Percentiles rank a stretch among this genome's conserved stretches.
phyloP scores from a whole-genome alignment of 2,329 filamentous ascomycete species.

The Aspergillus viridinutans region DNA sequence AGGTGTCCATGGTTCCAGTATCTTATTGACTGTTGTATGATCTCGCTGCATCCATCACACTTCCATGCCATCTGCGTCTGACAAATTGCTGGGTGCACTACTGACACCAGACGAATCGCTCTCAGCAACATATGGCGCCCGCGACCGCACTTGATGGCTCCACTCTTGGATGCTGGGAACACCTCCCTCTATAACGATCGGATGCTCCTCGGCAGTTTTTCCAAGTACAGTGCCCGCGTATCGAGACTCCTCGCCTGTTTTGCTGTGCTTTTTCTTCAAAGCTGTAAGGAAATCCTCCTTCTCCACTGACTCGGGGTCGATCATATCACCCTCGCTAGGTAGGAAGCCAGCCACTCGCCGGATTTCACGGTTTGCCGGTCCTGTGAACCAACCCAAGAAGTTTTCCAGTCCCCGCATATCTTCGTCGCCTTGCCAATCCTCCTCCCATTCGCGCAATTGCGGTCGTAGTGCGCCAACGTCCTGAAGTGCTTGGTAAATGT shows the following conservation, averaged over 20 bases:
- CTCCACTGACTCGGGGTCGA: constrained; percentile 49
- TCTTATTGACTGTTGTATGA: neutral
- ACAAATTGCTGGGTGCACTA: constrained; percentile 38
- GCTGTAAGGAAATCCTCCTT: constrained; percentile 69
- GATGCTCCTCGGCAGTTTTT: constrained; percentile 64
- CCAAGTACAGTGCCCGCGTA: constrained; percentile 83
- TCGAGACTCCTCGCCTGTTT: constrained; percentile 79
- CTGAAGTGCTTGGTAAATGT: constrained; percentile 80
- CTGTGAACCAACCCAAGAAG: constrained; percentile 75
- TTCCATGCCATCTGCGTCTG: constrained; percentile 35
- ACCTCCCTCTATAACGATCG: constrained; percentile 75
- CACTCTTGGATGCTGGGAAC: constrained; percentile 65
- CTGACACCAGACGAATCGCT: constrained; percentile 37
- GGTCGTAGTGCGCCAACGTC: constrained; percentile 73
- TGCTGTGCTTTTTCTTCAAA: constrained; percentile 89
- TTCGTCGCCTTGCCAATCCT: constrained; percentile 66
- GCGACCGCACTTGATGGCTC: constrained; percentile 40
- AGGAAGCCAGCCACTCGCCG: constrained; percentile 73
- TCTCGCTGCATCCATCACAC: constrained; percentile 20
- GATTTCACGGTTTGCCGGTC: constrained; percentile 73
- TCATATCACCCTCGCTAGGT: constrained; percentile 50
- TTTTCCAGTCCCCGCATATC: constrained; percentile 72
- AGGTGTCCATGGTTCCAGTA: neutral
- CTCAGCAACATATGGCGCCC: constrained; percentile 24
- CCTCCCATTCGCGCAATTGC: constrained; percentile 62